Base-by-base conservation (phyloP, 805 yeast species). In the Danielozyma ontarioensis region DNA sequence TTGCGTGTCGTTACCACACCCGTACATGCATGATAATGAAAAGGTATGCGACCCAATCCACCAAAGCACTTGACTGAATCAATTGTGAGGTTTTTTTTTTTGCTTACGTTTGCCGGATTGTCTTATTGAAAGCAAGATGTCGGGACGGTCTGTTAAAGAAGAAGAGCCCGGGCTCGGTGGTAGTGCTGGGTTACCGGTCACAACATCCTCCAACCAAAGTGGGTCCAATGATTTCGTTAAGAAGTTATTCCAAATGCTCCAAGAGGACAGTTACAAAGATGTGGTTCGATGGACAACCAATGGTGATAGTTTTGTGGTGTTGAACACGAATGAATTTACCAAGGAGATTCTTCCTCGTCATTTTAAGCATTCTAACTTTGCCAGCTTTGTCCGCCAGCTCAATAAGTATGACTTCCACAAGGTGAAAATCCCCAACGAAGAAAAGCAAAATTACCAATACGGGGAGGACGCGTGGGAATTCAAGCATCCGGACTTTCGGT, bases 331-430 rank as follows among this genome's bases (percentile, higher is more conserved):
- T 52, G 94, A 83, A 46, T 89, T 89, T 60, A 86, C 97, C 23
- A 83, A 82, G 43, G 83, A 81, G 32, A 83, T 93, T 11, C 71
- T 93, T 31, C 97, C 97, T 12, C 76, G 80, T 32, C 96, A 90
- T 59, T 93, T 93, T 68, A 90, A 89, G 51, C 98, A 93, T 60
- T 77, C 87, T 37, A 93, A 93, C 62, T 93, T 90, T 62, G 90
- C 97, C 24, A 78, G 89, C 46, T 90, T 90, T 64, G 97, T 90
- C 14, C 75, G 98, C 29, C 98, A 93, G 56, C 69, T 93, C 49
- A 93, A 93, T 70, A 93, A 93, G 60, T 93, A 93, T 54, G 98
- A 90, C 59, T 93, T 93, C 67, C 98, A 93, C 68, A 93, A 93
- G 62, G 95, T 93, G 28, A 85, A 90, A 53, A 69, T 77, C 29